A percentile compares a stretch with the other conserved stretches of the same genome.
Conservation (phyloP, 441 rosid genomes). For the Pelargonium cotyledonis region DNA sequence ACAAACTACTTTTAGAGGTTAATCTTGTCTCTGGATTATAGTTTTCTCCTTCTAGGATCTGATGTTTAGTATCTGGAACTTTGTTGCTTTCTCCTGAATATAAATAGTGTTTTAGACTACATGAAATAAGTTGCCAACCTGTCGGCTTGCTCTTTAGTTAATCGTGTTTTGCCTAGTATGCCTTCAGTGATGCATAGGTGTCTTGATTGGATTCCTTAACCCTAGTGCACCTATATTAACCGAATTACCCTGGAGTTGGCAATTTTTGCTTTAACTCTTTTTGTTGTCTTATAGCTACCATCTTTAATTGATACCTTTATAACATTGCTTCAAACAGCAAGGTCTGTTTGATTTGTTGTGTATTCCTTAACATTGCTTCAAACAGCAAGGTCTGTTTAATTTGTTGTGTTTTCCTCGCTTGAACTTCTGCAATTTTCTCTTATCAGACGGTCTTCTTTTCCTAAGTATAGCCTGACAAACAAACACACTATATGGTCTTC, state of each 20-base stretch:
- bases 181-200: not conserved
- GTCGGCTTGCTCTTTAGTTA: not conserved
- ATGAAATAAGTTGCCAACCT: too few species aligned
- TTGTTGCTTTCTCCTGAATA: not conserved
- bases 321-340: not conserved
- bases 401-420: not conserved
- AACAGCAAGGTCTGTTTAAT: not conserved
- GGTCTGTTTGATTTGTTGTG: not conserved
- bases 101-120: not conserved
- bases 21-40: too few species aligned
- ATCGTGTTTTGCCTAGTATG: not conserved
- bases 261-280: not conserved
- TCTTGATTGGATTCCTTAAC: not conserved
- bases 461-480: not conserved
- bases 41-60: too few species aligned
- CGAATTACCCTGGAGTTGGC: not conserved
- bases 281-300: not conserved
- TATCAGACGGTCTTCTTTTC: not conserved
- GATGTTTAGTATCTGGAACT: not conserved
- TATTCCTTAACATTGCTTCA: too few species aligned
- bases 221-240: not conserved
- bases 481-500: not conserved
- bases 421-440: not conserved
- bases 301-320: not conserved
- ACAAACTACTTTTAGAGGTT: not conserved